Conservation (phyloP, 352 stramenopile species). For the Phytopythium chamaehyphon region DNA sequence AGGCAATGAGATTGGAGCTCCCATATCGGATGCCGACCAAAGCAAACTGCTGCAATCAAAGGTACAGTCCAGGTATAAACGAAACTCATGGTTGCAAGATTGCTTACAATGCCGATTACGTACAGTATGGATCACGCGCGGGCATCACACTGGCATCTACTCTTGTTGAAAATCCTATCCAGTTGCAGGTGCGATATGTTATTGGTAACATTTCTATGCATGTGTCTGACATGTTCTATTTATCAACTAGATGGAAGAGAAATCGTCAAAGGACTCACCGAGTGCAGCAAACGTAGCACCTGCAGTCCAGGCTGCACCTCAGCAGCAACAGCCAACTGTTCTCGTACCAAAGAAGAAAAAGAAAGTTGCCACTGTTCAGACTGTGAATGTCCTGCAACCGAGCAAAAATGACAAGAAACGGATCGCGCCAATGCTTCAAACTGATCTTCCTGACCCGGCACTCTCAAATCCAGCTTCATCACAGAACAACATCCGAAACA, state of each 20-base stretch:
- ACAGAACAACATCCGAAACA: constrained; percentile 82
- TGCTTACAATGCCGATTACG: neutral
- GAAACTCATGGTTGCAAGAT: no score
- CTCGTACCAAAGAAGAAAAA: constrained; percentile 72
- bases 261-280: constrained; percentile 20
- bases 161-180: constrained; percentile 75
- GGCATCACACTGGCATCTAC: constrained; percentile 78
- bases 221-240: neutral
- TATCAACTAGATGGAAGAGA: constrained; percentile 59
- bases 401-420: constrained; percentile 67
- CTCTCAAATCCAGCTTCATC: constrained; percentile 47
- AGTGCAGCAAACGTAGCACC: constrained; percentile 7
- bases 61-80: constrained; percentile 23
- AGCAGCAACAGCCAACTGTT: constrained; percentile 29
- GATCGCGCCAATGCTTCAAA: constrained; percentile 47
- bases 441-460: constrained; percentile 6
- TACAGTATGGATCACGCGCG: constrained; percentile 76
- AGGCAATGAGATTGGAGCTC: constrained; percentile 53
- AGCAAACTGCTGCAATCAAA: constrained; percentile 81
- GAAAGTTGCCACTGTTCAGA: constrained; percentile 3
- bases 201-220: neutral
- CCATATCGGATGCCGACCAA: constrained; percentile 66
- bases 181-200: constrained; percentile 47
- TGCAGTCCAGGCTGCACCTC: constrained; percentile 2
- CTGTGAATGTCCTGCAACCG: constrained; percentile 10